phyloP scores from a whole-genome alignment of 768 basidiomycete genomes.

The Leccinum variicolor region DNA sequence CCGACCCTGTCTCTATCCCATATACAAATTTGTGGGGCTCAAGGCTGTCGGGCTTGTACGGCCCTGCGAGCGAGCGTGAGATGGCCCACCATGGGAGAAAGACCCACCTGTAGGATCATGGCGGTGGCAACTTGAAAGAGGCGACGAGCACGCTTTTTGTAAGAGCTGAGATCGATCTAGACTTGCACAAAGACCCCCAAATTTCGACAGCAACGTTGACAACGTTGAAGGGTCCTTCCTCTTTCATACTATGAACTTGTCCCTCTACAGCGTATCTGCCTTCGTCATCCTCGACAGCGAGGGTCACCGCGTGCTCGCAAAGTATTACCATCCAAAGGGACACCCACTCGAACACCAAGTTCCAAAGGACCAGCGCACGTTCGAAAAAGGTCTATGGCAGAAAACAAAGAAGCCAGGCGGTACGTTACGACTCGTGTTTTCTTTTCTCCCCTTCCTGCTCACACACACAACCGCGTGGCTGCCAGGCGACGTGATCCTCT shows the following conservation, averaged over 20 bases:
- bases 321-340: constrained; percentile 83
- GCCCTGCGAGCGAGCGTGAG: constrained; percentile 1
- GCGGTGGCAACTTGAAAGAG: not conserved
- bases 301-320: constrained; percentile 91
- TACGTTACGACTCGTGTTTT: constrained; percentile 33
- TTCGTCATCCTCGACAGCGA: constrained; percentile 95
- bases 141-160: constrained; percentile 33
- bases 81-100: constrained; percentile 34
- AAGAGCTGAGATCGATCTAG: constrained; percentile 13
- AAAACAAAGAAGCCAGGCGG: constrained; percentile 95
- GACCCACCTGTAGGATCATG: constrained; percentile 36
- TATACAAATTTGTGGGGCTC: constrained; percentile 35
- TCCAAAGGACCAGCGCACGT: constrained; percentile 90
- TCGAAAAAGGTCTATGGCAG: constrained; percentile 93
- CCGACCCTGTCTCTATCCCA: constrained; percentile 52
- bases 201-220: not conserved
- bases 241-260: constrained; percentile 59
- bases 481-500: constrained; percentile 89
- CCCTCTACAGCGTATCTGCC: constrained; percentile 82
- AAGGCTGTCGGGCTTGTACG: constrained; percentile 37
- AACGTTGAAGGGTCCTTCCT: not conserved
- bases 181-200: not conserved
- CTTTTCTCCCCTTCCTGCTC: not conserved
- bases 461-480: not conserved
- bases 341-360: constrained; percentile 37